A percentile compares a stretch with the other conserved stretches of the same genome.
Conservation (phyloP, 1,284 basidiomycete species). For the Meira miltonrushii region DNA sequence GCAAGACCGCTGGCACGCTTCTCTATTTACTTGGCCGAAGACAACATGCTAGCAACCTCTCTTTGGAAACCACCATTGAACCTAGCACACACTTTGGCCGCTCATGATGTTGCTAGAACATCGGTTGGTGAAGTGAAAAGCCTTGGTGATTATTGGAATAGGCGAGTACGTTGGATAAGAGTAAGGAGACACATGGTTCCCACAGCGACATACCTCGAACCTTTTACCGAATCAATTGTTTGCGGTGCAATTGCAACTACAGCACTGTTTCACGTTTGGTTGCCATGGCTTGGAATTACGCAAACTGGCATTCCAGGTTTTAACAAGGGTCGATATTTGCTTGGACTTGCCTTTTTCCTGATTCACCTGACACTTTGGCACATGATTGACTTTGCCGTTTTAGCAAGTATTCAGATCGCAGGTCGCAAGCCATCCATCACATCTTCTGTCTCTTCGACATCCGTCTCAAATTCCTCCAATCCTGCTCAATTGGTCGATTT, state of each 20-base stretch:
- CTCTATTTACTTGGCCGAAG: constrained; percentile 50
- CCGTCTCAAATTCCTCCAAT: not conserved
- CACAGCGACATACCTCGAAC: constrained; percentile 44
- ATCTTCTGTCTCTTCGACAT: no score
- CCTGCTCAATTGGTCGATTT: constrained; percentile 2
- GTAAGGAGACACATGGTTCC: constrained; percentile 49
- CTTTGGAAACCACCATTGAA: constrained; percentile 39
- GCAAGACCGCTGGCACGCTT: constrained; percentile 46
- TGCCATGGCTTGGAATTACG: constrained; percentile 1
- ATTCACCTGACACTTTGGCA: constrained; percentile 22
- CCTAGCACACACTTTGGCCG: constrained; percentile 36
- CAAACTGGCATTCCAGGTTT: constrained; percentile 1
- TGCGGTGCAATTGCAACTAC: constrained; percentile 39
- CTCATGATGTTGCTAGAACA: constrained; percentile 41
- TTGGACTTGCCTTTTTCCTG: constrained; percentile 9
- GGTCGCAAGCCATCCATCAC: not conserved
- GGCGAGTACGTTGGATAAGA: constrained; percentile 52
- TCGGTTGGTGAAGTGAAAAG: constrained; percentile 47
- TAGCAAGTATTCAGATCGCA: constrained; percentile 20
- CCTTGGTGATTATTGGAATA: constrained; percentile 39
- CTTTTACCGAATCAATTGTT: constrained; percentile 47
- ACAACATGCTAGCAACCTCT: constrained; percentile 50
- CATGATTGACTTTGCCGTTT: constrained; percentile 19
- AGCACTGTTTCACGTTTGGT: constrained; percentile 22
- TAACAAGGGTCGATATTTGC: constrained; percentile 3